Base-by-base conservation (phyloP, 2,329 filamentous ascomycete genomes). In the Penicillium italicum region DNA sequence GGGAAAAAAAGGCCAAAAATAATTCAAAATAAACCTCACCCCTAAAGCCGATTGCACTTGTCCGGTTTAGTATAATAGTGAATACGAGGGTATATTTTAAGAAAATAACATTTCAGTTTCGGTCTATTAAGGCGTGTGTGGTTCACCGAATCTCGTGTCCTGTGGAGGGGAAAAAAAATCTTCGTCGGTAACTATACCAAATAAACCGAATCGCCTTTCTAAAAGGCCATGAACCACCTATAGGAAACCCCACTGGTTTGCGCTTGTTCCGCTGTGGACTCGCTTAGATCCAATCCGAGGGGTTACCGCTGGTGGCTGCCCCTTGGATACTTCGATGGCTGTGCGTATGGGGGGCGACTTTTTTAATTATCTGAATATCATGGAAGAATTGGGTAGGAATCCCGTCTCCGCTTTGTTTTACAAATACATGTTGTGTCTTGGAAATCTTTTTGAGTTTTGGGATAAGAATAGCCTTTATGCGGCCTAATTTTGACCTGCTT, bases 161-260 rank as follows among this genome's bases (percentile, higher is more conserved):
- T 10, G 18, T 12, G 8, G 22, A 12, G 11, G 1, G n/a, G n/a
- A n/a, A 24, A 22, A 37, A 46, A 28, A 31, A 9, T 1, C 16
- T 20, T 22, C 24, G 41, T 31, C 42, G 26, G 37, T 20, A 33
- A 38, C 33, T 34, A 31, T 31, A 34, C 47, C 24, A 50, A 48
- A 33, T 28, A 9, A 12, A 42, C 11, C 11, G 30, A 34, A 37
- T 26, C 44, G 24, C 18, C 9, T 22, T 34, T n/a, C 18, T 16
- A 20, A 28, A 22, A 26, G 18, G 51, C 52, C 34, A 40, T 57
- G 50, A 56, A 53, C 55, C 49, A 24, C 28, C 40, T 11, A 14
- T 43, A 44, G 9, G 30, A 16, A 54, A 48, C 62, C 62, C 62
- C 62, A 64, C 62, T 38, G 44, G 62, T 64, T 65, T 65, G 58